phyloP scores from a whole-genome alignment of 768 basidiomycete genomes.

The Suillus discolor region DNA sequence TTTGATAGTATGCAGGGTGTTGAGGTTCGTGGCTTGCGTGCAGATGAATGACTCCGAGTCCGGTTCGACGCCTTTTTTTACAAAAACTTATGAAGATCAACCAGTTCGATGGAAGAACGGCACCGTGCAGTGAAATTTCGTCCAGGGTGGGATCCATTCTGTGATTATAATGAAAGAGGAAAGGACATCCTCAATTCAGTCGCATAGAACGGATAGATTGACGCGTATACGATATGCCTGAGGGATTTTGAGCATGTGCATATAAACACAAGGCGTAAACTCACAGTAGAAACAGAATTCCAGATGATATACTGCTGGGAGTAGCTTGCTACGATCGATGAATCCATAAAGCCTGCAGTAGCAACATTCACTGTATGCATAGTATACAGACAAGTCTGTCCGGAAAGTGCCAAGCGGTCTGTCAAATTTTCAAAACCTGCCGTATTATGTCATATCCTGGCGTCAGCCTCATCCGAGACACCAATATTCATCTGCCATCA shows the following conservation, averaged over 20 bases:
- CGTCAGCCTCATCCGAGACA: too few species aligned
- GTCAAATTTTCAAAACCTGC: too few species aligned
- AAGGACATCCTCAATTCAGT: constrained; percentile 52
- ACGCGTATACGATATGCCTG: constrained; percentile 50
- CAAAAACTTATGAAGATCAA: constrained; percentile 29
- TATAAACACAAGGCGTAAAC: not conserved
- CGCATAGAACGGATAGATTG: constrained; percentile 52
- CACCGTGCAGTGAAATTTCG: constrained; percentile 38
- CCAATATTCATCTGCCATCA: too few species aligned
- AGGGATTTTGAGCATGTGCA: not conserved
- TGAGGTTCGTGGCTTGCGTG: not conserved
- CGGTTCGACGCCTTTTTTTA: constrained; percentile 12
- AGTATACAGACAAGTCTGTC: too few species aligned
- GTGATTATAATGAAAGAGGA: constrained; percentile 40
- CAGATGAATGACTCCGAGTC: too few species aligned
- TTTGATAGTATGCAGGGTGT: not conserved
- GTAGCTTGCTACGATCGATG: too few species aligned
- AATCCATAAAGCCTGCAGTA: too few species aligned
- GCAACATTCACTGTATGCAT: too few species aligned
- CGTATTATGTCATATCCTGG: too few species aligned
- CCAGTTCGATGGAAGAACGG: constrained; percentile 61
- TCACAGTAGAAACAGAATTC: constrained; percentile 26
- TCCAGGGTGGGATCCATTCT: constrained; percentile 18
- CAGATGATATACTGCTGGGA: constrained; percentile 32
- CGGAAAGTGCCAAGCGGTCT: too few species aligned